Conservation (phyloP, 225 moss, liverwort and hornwort species). For the Pseudoscleropodium purum region DNA sequence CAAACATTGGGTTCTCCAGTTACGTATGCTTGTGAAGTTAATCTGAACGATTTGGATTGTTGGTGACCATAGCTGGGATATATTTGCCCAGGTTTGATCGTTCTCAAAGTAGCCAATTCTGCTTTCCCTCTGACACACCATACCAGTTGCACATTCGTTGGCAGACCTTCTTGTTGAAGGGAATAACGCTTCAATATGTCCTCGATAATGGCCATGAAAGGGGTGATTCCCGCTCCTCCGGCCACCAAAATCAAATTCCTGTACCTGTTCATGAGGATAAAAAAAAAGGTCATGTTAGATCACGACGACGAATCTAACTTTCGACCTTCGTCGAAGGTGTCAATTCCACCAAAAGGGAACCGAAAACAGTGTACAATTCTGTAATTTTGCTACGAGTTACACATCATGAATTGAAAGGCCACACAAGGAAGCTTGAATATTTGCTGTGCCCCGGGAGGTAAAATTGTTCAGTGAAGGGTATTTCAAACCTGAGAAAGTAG, state of each 20-base stretch:
- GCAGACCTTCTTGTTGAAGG: conserved; percentile 11
- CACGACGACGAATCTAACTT: neutral
- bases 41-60: neutral
- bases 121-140: conserved; percentile 29
- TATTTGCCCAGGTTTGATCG: conserved; percentile 4
- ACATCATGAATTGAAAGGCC: neutral
- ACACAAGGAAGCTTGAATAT: neutral
- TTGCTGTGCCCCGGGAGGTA: neutral
- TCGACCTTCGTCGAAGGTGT: neutral
- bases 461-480: too few species aligned
- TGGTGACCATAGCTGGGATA: neutral
- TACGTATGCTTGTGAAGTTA: conserved; percentile 12
- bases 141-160: conserved; percentile 16
- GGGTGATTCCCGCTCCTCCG: conserved; percentile 34
- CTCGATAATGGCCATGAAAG: conserved; percentile 21
- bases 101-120: conserved; percentile 19
- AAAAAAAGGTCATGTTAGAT: neutral
- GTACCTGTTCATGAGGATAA: conserved; percentile 1
- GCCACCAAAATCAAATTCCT: conserved; percentile 32
- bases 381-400: neutral
- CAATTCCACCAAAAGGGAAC: neutral
- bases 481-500: conserved; percentile 37
- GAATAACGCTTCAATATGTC: conserved; percentile 23
- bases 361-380: too few species aligned
- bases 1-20: conserved; percentile 8